Base-by-base conservation (phyloP, 202 grass and related monocot genomes). In the Schoenoplectus tabernaemontani region DNA sequence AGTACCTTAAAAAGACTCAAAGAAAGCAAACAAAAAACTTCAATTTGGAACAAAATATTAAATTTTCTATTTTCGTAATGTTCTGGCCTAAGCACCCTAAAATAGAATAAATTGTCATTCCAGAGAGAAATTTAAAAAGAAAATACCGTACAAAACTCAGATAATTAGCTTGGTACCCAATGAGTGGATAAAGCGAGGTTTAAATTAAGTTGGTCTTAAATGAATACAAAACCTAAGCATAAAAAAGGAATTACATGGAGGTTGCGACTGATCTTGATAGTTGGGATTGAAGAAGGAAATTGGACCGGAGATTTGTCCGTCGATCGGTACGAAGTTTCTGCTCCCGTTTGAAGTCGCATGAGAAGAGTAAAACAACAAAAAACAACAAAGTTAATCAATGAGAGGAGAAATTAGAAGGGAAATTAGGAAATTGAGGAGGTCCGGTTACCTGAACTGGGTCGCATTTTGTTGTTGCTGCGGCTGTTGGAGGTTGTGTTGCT, bases 281-380 rank as follows among this genome's bases (percentile, higher is more conserved):
- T 79, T 44, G 3, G 88, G 75, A 85, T 84, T 91, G 87, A 96
- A 96, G 84, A 90, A 91, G 58, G 87, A 59, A n/a, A 88, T 74
- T 8, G 90, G 96, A 32, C 87, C 86, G 76, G 87, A 86, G 81
- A 90, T 89, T 89, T 99, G 92, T 36, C 92, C 92, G 86, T 96
- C 92, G 53, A 91, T 85, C 26, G 86, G 92, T 59, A 91, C 92
- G 28, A 82, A 82, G 82, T 88, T 96, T 60, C 86, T 90, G 81
- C 51, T 28, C 43, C 7, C 64, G 38, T 43, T 24, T 7, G 37
- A 1, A 60, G 20, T 9, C 8, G 47, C 30, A 15, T 37, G 36
- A 54, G 30, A 48, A 37, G 5, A 62, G 6, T 22, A 28, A 12
- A 1, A 4, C 11, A 28, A 42, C 3, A 34, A 70, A 42, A n/a